phyloP scores from a whole-genome alignment of 1,284 basidiomycete species.

The Leccinum fuscescens region DNA sequence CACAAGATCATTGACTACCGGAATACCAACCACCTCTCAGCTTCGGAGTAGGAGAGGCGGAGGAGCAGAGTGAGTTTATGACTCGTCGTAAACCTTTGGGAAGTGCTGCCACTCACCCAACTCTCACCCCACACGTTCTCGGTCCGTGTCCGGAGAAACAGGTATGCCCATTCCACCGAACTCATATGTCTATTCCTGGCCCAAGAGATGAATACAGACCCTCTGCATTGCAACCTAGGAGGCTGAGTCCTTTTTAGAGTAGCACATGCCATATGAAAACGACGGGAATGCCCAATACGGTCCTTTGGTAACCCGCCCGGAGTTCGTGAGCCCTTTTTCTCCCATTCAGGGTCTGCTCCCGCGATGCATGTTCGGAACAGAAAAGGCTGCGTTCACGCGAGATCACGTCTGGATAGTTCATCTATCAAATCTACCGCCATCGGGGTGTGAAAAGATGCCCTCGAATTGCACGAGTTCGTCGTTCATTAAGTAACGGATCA shows the following conservation, averaged over 20 bases:
- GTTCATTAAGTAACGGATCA: neutral
- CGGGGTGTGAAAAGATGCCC: neutral
- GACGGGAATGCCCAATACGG: neutral
- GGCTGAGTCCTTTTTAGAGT: neutral
- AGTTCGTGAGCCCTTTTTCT: neutral
- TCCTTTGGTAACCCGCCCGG: neutral
- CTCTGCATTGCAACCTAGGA: neutral
- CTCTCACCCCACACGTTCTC: too few species aligned
- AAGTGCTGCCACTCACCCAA: too few species aligned
- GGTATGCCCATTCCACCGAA: neutral
- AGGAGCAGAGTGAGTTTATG: neutral
- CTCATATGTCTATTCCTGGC: neutral
- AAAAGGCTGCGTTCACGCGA: neutral
- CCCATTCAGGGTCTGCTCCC: neutral
- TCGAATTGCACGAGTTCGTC: neutral
- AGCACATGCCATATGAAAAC: neutral
- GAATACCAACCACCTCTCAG: neutral
- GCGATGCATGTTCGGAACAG: slow-evolving; percentile 6
- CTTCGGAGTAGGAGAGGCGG: neutral
- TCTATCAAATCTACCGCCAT: neutral
- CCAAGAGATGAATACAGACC: neutral
- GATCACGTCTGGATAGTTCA: too few species aligned
- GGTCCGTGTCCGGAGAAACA: neutral
- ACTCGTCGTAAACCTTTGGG: too few species aligned
- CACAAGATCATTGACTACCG: neutral